Percentiles rank a stretch among this genome's conserved stretches.
Conservation (phyloP, 2,329 filamentous ascomycete genomes). For the Penicillium sp. region DNA sequence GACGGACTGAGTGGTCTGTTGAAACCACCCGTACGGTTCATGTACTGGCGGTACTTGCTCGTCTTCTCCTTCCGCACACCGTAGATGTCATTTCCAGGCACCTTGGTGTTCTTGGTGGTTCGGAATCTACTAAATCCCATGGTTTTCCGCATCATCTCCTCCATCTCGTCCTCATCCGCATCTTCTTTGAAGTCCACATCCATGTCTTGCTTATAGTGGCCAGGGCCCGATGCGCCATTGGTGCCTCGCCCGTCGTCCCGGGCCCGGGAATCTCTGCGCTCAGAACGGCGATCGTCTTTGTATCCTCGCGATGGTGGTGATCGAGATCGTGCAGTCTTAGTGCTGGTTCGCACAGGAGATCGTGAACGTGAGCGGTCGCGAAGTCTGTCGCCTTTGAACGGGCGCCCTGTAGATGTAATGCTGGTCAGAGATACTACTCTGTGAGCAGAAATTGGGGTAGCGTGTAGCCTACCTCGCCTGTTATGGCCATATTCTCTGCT, state of each 20-base stretch:
- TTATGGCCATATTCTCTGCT: conserved; percentile 38
- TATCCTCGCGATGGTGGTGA: conserved; percentile 37
- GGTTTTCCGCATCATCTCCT: conserved; percentile 71
- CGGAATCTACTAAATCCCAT: conserved; percentile 89
- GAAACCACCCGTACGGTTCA: conserved; percentile 55
- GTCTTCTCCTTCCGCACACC: conserved; percentile 88
- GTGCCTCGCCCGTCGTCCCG: conserved; percentile 20
- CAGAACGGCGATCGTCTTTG: conserved; percentile 30
- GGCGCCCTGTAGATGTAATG: conserved; percentile 21
- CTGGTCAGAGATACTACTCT: neutral
- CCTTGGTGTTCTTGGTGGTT: conserved; percentile 81
- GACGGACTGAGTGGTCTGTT: conserved; percentile 48
- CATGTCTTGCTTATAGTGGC: conserved; percentile 33
- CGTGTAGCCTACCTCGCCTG: conserved; percentile 35
- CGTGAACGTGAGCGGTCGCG: conserved; percentile 36
- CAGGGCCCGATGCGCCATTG: conserved; percentile 23
- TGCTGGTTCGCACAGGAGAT: conserved; percentile 35
- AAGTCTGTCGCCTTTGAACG: conserved; percentile 32
- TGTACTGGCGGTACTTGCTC: conserved; percentile 94
- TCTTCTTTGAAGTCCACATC: conserved; percentile 47
- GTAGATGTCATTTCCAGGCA: conserved; percentile 79
- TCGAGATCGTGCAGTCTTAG: conserved; percentile 27
- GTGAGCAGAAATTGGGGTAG: neutral
- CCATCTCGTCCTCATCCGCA: conserved; percentile 58
- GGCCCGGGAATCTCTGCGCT: conserved; percentile 28